phyloP scores from a whole-genome alignment of 2,329 filamentous ascomycete species.

The Penicillium polonicum region DNA sequence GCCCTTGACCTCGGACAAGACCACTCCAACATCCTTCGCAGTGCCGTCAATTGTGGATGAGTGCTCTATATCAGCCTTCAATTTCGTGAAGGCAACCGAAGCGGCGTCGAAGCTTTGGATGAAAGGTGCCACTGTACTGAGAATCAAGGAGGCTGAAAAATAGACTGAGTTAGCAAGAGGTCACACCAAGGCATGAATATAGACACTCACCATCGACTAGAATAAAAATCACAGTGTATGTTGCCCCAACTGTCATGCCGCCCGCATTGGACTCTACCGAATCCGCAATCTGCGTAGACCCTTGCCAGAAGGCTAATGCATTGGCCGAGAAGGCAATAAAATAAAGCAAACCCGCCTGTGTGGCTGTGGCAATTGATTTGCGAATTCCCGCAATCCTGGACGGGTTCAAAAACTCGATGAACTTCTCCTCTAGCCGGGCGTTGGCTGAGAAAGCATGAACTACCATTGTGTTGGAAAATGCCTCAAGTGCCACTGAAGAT shows the following conservation, averaged over 20 bases:
- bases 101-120: conserved; percentile 50
- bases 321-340: conserved; percentile 67
- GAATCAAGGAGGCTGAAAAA: conserved; percentile 30
- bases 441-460: no score
- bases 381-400: no score
- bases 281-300: conserved; percentile 54
- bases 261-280: conserved; percentile 13
- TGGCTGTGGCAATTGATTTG: no score
- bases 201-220: conserved; percentile 32
- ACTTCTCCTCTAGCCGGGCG: no score
- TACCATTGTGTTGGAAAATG: no score
- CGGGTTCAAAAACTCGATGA: no score
- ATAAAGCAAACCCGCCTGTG: conserved; percentile 46
- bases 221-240: conserved; percentile 38
- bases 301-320: conserved; percentile 66
- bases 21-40: conserved; percentile 9
- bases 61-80: conserved; percentile 59
- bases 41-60: conserved; percentile 46
- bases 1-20: conserved; percentile 21
- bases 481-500: no score
- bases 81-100: conserved; percentile 54
- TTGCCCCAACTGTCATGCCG: conserved; percentile 30
- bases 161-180: neutral
- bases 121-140: conserved; percentile 38
- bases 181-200: neutral